A percentile compares a stretch with the other conserved stretches of the same genome.
phyloP scores from a whole-genome alignment of 2,329 filamentous ascomycete species.

The Aspergillus cejpii region DNA sequence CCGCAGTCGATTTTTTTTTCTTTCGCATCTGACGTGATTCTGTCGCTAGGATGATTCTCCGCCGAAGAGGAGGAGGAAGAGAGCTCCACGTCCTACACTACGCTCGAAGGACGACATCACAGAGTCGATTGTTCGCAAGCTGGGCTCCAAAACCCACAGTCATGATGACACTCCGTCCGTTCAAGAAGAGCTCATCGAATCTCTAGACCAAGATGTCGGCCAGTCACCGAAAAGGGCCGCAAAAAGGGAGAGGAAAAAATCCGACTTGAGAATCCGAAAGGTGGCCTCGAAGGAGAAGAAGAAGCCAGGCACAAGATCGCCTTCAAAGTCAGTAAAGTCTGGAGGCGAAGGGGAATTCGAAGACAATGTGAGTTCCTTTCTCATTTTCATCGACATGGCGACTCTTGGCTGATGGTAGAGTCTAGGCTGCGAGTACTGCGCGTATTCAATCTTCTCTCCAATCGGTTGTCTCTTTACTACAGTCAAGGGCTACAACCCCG shows the following conservation, averaged over 20 bases:
- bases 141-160: neutral
- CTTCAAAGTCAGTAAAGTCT: neutral
- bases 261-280: neutral
- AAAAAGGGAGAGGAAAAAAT: neutral
- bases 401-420: neutral
- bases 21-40: neutral
- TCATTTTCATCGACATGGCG: neutral
- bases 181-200: neutral
- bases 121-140: neutral
- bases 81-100: neutral
- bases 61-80: neutral
- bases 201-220: neutral
- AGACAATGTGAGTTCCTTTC: neutral
- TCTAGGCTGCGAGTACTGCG: neutral
- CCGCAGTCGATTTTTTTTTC: neutral
- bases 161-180: neutral
- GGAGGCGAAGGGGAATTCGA: neutral
- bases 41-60: neutral
- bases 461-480: conserved; percentile 1
- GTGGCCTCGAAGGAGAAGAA: neutral
- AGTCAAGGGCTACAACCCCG: neutral
- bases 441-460: conserved; percentile 6
- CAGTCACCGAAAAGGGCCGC: neutral
- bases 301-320: neutral
- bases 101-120: neutral